Evolutionary conservation across 2,329 filamentous ascomycete genomes (phyloP), one percentile per base, ranked within the genome.

Genomic region (Hypomyces perniciosus): DNA sequence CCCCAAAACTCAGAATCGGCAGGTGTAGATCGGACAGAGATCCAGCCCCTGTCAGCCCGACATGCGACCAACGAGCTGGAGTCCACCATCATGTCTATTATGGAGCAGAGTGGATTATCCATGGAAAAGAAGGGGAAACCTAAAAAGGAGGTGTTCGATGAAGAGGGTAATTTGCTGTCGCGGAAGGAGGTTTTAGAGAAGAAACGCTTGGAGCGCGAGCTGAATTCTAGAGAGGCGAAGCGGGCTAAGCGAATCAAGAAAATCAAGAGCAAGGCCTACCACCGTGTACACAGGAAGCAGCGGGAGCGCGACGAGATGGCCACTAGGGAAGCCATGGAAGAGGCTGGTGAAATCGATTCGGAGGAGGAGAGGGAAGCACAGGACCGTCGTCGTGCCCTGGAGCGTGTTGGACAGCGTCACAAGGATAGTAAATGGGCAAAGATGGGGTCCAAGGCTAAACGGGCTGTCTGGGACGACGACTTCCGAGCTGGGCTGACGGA

Each of bases 251-350:
- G 93, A 27, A 90, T 99, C 71, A 96, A 96, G 73, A 97, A 97
- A 75, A 99, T 99, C 73, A 99, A 99, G 77, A 95, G 88, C 66
- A 99, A 96, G 68, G 82, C 90, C 0, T 99, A 95, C 66, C 88
- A 92, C 50, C 85, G 91, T 41, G 86, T 97, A 10, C 92, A 97
- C 69, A 84, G 92, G 35, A 96, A 86, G 65, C 88, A 84, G 67
- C 61, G 74, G 59, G 69, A 78, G 57, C 73, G 78, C 50, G 66
- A 81, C 54, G 68, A 83, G 66, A 72, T 75, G 63, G 78, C 77
- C 12, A 67, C 72, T 12, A 70, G 70, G 13, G 76, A 79, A 62
- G 77, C 62, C 50, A 75, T 76, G 68, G 76, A 74, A 13, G 80
- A 78, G 46, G 77, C 78, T 8, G 80, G 79, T 26, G 77, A 79